Evolutionary conservation across 257 asterid genomes (phyloP), one percentile per base, ranked within the genome.

Genomic region (Asclepias syriaca): DNA sequence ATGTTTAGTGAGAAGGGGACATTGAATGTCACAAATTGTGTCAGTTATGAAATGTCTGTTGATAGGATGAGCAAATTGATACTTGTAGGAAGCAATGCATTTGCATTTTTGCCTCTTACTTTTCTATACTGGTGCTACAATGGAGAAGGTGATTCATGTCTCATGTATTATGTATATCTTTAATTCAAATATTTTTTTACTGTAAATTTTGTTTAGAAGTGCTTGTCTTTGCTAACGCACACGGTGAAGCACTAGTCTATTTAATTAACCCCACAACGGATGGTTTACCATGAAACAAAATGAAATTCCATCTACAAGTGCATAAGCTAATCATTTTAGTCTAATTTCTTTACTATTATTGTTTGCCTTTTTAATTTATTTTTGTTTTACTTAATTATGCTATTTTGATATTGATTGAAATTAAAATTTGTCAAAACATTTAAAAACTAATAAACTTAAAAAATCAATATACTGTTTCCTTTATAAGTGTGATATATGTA

Each of bases 11-110:
- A 80, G 51, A 54, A 80, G 51, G 57, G 72, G 77, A 39, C 51
- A 46, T 53, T 12, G 18, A 60, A 58, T 79, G 84, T 79, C 77
- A 77, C 73, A 76, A 69, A 79, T 75, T 77, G 77, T 77, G 83
- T 75, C 77, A 83, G 78, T 83, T 69, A 71, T 74, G 72, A 63
- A 81, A 68, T 73, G 65, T 50, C 71, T 48, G 73, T 43, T 48
- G 79, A 71, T 71, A 66, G 83, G 77, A 70, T 75, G 84, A 60
- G 67, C 13, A 78, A 67, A 65, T 68, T 48, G 14, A 66, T 76
- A 56, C 46, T 57, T 77, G 74, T 65, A 64, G 57, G 74, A 81
- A 82, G 84, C 82, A 77, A 59, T 70, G 83, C 71, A 71, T 77
- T 83, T 67, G 77, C 74, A 61, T 43, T 73, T 55, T 80, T 76